Base-by-base conservation (phyloP, 208 protist genomes). In the Leishmania major region DNA sequence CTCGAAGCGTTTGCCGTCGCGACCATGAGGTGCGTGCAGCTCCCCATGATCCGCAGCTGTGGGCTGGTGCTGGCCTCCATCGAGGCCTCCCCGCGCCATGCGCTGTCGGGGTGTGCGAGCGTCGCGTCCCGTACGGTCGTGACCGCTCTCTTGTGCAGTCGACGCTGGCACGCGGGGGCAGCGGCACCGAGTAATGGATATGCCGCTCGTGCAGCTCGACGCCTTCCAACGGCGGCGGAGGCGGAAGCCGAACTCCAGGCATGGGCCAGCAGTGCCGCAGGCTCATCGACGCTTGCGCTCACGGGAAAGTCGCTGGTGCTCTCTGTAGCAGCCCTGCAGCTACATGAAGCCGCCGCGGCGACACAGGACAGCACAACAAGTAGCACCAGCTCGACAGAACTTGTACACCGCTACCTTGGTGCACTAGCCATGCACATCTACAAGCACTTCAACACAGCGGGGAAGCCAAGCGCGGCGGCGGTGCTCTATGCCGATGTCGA, bases 261-360 rank as follows among this genome's bases (percentile, higher is more conserved):
- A 15, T 86, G 78, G 82, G 57, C 69, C 22, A 43, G 19, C 43
- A 57, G 72, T 57, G 40, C 17, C 11, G 49, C 53, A n/a, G 57
- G 43, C 15, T 28, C 73, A 1, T 47, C 73, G 8, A 60, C 79
- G 22, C 31, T n/a, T 7, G 28, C 67, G 13, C 53, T 84, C 19
- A 67, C 53, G 1, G 82, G 82, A 3, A 86, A 79, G 78, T 86
- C 82, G 28, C 72, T 86, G 17, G 82, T 86, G 59, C 49, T 79
- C 55, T 86, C 78, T 49, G 73, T 79, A 43, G 47, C 82, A 2
- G 77, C 82, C 13, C 78, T 86, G 62, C 82, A 82, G 64, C 73
- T 86, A 19, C 78, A 55, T 0, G 76, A 80, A 19, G 66, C 69
- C 13, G 22, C 69, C 43, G 4, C 43, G n/a, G 69, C 76, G 15